Percentiles rank a stretch among this genome's conserved stretches.
Conservation (phyloP, 2,329 filamentous ascomycete genomes). For the Talaromyces islandicus region DNA sequence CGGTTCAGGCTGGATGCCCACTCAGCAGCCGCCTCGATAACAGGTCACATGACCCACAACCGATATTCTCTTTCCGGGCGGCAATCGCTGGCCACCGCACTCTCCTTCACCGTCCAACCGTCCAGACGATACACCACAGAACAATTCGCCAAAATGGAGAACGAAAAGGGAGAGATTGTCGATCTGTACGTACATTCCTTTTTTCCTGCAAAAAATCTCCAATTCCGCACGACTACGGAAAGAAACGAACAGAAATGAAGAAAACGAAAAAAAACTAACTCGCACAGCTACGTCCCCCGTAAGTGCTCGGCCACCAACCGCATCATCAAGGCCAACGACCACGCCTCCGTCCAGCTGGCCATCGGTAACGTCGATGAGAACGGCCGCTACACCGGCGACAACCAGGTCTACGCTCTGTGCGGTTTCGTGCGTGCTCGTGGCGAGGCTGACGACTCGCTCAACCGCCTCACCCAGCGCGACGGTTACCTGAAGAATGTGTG, state of each 20-base stretch:
- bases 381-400: constrained; percentile 93
- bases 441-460: constrained; percentile 94
- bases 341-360: constrained; percentile 95
- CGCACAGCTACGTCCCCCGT: constrained; percentile 82
- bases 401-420: constrained; percentile 94
- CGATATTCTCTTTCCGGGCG: constrained; percentile 12
- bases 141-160: constrained; percentile 77
- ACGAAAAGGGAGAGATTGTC: constrained; percentile 99
- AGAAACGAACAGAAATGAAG: neutral
- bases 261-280: neutral
- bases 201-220: constrained; percentile 1
- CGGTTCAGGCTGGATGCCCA: neutral
- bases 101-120: constrained; percentile 11
- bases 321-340: constrained; percentile 99
- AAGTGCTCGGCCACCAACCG: constrained; percentile 99
- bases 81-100: constrained; percentile 17
- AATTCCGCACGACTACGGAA: constrained; percentile 6
- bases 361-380: constrained; percentile 99
- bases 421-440: constrained; percentile 97
- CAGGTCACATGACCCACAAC: constrained; percentile 29
- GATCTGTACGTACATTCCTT: constrained; percentile 69
- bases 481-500: constrained; percentile 97
- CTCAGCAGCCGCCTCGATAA: constrained; percentile 24
- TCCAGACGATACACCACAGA: constrained; percentile 8
- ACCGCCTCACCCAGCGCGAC: constrained; percentile 92